These are phyloP conservation scores for Leccinum subgranulosum DNA, from an alignment of 768 basidiomycete species.

Conservation along the genomic window DNA sequence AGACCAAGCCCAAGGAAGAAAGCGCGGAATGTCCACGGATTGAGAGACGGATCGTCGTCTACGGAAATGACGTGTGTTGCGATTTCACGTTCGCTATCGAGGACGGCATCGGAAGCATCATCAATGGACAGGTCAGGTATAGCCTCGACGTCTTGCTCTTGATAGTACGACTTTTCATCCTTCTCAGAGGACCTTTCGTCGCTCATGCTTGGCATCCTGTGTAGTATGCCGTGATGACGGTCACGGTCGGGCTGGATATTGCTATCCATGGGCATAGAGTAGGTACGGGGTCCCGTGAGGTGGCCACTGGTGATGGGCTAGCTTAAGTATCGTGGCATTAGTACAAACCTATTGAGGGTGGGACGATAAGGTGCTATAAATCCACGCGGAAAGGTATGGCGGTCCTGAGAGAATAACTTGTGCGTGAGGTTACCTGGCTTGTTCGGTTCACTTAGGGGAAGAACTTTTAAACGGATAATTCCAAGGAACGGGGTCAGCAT, in stretches of 20 bases:
- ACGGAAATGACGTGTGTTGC: conserved; percentile 38
- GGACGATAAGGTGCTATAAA: not conserved
- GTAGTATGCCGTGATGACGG: not conserved
- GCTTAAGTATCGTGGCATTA: conserved; percentile 1
- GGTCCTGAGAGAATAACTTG: not conserved
- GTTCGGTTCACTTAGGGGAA: not conserved
- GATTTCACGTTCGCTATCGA: conserved; percentile 44
- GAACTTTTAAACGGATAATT: not conserved
- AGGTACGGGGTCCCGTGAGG: not conserved
- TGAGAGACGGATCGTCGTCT: conserved; percentile 1
- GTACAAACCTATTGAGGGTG: not conserved
- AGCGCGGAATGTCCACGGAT: not conserved
- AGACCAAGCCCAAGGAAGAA: not conserved
- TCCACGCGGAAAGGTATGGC: not conserved
- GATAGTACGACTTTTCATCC: conserved; percentile 13
- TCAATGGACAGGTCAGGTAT: conserved; percentile 1
- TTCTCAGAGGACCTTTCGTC: conserved; percentile 8
- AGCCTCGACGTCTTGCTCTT: conserved; percentile 33
- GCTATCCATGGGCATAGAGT: conserved; percentile 4
- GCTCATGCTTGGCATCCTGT: not conserved
- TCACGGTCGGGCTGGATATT: not conserved
- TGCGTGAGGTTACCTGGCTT: not conserved
- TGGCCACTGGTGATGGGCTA: not conserved
- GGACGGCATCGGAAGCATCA: conserved; percentile 16
- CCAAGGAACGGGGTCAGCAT: not conserved